A percentile compares a stretch with the other conserved stretches of the same genome.
phyloP scores from a whole-genome alignment of 768 basidiomycete genomes.

The Suillus occidentalis region DNA sequence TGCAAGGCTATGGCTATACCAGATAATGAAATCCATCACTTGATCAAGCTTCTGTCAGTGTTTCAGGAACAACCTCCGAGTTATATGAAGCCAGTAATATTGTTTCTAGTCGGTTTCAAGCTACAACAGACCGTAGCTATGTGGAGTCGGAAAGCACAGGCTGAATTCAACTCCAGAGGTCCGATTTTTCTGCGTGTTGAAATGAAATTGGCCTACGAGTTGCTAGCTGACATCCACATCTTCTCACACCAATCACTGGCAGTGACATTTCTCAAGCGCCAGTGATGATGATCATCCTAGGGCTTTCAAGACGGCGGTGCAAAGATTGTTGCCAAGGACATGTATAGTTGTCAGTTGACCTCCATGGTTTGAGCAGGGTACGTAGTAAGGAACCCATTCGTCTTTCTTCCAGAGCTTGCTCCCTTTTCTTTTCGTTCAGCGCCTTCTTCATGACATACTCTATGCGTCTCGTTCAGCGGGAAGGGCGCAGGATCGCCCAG shows the following conservation, averaged over 20 bases:
- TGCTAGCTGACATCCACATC: neutral
- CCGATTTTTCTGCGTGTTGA: neutral
- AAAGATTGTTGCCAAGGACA: slow-evolving; percentile 2
- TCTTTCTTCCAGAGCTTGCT: neutral
- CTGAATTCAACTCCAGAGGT: neutral
- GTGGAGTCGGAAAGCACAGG: neutral
- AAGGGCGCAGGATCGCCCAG: slow-evolving; percentile 1
- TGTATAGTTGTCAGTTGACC: neutral
- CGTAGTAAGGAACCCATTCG: neutral
- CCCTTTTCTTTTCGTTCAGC: neutral
- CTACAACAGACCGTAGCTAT: neutral
- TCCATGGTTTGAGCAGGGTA: neutral
- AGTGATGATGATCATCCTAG: neutral
- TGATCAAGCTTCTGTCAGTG: no score
- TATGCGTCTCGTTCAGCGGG: slow-evolving; percentile 1
- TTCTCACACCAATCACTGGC: neutral
- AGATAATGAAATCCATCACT: no score
- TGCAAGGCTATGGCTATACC: neutral
- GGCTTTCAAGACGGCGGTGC: neutral
- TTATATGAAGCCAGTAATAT: no score
- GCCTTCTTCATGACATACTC: neutral
- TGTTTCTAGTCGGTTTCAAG: neutral
- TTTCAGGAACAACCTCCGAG: no score
- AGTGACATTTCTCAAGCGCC: neutral
- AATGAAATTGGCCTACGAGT: no score